Base-by-base conservation (phyloP, 2,329 filamentous ascomycete genomes). In the Setomelanomma holmii region DNA sequence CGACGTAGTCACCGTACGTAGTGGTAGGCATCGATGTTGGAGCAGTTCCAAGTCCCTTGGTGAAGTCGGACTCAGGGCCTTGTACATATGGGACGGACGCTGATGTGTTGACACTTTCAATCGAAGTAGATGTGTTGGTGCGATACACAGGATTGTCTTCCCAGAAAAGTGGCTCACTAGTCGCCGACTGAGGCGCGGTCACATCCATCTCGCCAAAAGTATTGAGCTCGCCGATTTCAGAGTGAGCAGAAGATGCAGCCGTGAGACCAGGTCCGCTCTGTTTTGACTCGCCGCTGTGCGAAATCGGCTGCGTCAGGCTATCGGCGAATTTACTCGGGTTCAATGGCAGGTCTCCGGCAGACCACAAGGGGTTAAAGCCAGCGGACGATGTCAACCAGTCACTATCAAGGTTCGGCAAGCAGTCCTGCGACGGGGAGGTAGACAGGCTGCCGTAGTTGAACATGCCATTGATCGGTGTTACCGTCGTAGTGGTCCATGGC, bases 281-380 rank as follows among this genome's bases (percentile, higher is more conserved):
- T 43, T 71, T 75, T 0, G 75, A 76, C 52, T 77, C 75, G 20
- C 75, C 75, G 46, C 73, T 76, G 40, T 76, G 72, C 8, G 75
- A 77, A 12, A 73, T 69, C 2, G 73, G 73, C 55, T 76, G 73
- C 2, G 68, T 52, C 48, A 73, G 57, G 35, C 58, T 67, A 41
- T 75, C 66, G 33, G 55, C 66, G 33, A 75, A 63, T 56, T 74
- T 74, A 53, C 58, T 72, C n/a, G 74, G 68, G 41, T 73, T 68
- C 12, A 77, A 58, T 5, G 75, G 75, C 24, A 77, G 68, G 49
- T 77, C 75, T 4, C 68, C 68, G 47, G 75, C 72, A 42, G 73
- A 75, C 73, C 75, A 77, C 10, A 71, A 55, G 11, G 69, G 65
- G 46, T 73, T 67, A 53, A 74, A 62, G 20, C 69, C 71, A 53